phyloP scores from a whole-genome alignment of 2,329 filamentous ascomycete genomes.

The Boeremia lycopersici region DNA sequence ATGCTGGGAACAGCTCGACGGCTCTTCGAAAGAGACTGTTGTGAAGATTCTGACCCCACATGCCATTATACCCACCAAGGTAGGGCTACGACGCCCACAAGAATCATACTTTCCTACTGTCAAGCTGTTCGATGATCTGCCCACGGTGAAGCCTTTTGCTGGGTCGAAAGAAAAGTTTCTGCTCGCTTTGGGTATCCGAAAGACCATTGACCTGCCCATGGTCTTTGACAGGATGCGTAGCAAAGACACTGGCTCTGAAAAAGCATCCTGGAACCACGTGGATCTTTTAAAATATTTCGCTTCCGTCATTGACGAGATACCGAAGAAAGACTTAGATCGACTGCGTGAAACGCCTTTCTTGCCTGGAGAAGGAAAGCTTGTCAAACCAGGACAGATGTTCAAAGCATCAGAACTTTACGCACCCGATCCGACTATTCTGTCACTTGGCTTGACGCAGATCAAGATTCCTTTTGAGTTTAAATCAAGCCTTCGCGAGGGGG shows the following conservation, averaged over 20 bases:
- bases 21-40: conserved; percentile 68
- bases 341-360: conserved; percentile 81
- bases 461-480: conserved; percentile 77
- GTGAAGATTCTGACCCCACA: conserved; percentile 68
- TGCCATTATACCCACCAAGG: conserved; percentile 85
- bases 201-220: conserved; percentile 91
- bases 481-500: conserved; percentile 63
- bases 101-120: conserved; percentile 95
- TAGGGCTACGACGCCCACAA: conserved; percentile 82
- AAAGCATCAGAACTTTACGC: conserved; percentile 46
- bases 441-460: conserved; percentile 56
- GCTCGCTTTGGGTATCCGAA: conserved; percentile 81
- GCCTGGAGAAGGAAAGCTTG: conserved; percentile 62
- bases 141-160: conserved; percentile 73
- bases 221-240: conserved; percentile 87
- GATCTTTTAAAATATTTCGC: conserved; percentile 94
- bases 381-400: conserved; percentile 40
- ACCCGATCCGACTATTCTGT: conserved; percentile 40
- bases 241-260: conserved; percentile 59
- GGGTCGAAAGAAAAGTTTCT: conserved; percentile 92
- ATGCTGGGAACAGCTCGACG: conserved; percentile 82
- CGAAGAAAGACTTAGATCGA: conserved; percentile 76
- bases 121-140: conserved; percentile 91
- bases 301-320: conserved; percentile 89
- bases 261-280: conserved; percentile 81